phyloP scores from a whole-genome alignment of 2,329 filamentous ascomycete species.

The Fusarium illudens region DNA sequence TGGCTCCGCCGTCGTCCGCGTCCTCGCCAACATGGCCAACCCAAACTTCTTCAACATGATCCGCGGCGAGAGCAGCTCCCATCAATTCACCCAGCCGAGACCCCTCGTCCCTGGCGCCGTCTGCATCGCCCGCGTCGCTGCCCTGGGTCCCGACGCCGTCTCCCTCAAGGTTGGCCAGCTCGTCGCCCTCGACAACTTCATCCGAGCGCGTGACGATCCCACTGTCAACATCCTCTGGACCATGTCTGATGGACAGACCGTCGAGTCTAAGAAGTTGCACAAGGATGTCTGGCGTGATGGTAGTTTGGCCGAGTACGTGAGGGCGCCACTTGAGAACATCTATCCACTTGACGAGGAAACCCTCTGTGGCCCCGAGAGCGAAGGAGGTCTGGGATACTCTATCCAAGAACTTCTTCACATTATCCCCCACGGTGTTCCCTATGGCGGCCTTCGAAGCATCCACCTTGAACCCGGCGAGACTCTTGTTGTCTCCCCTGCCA shows the following conservation, averaged over 20 bases:
- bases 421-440: constrained; percentile 49
- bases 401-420: constrained; percentile 51
- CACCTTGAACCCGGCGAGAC: constrained; percentile 57
- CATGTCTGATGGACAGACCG: constrained; percentile 41
- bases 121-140: constrained; percentile 49
- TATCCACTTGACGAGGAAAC: constrained; percentile 44
- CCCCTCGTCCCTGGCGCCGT: constrained; percentile 47
- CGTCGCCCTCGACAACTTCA: constrained; percentile 44
- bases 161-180: constrained; percentile 47
- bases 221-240: constrained; percentile 43
- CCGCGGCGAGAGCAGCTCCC: constrained; percentile 7
- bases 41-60: constrained; percentile 38
- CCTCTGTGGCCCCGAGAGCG: constrained; percentile 29
- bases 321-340: constrained; percentile 48
- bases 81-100: constrained; percentile 35
- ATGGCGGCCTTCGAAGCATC: constrained; percentile 55
- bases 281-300: constrained; percentile 45
- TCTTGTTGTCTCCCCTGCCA: constrained; percentile 59
- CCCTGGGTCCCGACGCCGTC: constrained; percentile 46
- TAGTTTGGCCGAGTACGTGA: constrained; percentile 43
- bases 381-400: constrained; percentile 49
- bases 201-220: constrained; percentile 46
- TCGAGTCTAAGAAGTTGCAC: constrained; percentile 40
- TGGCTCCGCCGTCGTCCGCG: constrained; percentile 34
- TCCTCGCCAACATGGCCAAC: constrained; percentile 41